A percentile compares a stretch with the other conserved stretches of the same genome.
Evolutionary conservation across 2,329 filamentous ascomycete species (phyloP).

Genomic region (Zasmidium cellare): DNA sequence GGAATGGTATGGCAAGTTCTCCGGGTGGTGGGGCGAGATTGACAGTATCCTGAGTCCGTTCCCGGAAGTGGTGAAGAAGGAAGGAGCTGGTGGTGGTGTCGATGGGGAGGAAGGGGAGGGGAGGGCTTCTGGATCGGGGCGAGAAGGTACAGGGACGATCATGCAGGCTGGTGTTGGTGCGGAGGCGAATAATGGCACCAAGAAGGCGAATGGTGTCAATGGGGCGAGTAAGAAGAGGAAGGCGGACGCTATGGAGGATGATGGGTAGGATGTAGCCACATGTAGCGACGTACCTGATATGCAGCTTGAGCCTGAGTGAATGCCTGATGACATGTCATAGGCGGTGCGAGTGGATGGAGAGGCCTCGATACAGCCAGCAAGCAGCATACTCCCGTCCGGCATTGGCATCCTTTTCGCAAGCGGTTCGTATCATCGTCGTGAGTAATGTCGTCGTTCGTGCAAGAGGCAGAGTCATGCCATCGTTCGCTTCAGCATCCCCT

Average conservation of each 20-base stretch:
- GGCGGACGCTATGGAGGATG: constrained; percentile 22
- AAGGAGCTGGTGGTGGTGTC: background rate
- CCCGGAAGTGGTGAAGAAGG: constrained; percentile 41
- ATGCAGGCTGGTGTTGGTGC: constrained; percentile 17
- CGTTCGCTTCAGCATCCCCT: background rate
- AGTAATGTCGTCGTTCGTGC: background rate
- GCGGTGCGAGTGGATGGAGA: background rate
- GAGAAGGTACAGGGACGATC: background rate
- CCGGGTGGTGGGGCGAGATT: constrained; percentile 73
- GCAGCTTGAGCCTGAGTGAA: too few relatives aligned
- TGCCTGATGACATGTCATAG: background rate
- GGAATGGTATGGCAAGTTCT: constrained; percentile 68
- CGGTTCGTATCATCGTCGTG: too few relatives aligned
- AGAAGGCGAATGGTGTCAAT: constrained; percentile 7
- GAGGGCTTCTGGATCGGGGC: background rate
- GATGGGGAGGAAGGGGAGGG: background rate
- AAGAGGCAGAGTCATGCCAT: background rate
- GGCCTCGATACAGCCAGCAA: background rate
- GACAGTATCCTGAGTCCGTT: constrained; percentile 66
- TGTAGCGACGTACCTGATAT: constrained; percentile 5
- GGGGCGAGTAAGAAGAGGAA: constrained; percentile 26
- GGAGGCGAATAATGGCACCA: too few relatives aligned
- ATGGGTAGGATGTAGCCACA: too few relatives aligned
- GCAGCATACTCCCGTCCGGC: background rate
- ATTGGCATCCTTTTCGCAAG: background rate